These are phyloP conservation scores for Sporothrix humicola DNA, from an alignment of 2,329 filamentous ascomycete species.

Conservation along the genomic window DNA sequence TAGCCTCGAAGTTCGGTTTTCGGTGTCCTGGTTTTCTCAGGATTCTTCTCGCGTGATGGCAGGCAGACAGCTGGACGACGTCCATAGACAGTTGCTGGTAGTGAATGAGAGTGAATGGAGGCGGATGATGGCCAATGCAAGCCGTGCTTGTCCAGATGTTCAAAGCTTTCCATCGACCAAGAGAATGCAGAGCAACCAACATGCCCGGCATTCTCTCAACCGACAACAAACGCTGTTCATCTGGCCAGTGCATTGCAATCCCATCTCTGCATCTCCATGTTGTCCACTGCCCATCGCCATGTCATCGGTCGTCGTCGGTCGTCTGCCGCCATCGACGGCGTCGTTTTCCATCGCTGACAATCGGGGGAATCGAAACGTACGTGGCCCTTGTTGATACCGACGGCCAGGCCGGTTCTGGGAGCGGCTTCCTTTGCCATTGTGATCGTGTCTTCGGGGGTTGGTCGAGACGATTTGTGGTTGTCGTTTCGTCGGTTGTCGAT, in stretches of 20 bases:
- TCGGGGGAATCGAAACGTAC: constrained; percentile 34
- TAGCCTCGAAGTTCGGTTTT: background rate
- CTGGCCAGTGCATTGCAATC: too few relatives aligned
- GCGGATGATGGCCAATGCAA: background rate
- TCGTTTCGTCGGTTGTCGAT: constrained; percentile 39
- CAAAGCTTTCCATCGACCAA: background rate
- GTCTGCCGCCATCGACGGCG: constrained; percentile 1
- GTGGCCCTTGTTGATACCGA: constrained; percentile 62
- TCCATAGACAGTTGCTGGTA: background rate
- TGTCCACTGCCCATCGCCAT: background rate
- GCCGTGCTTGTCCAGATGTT: background rate
- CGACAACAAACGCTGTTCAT: background rate
- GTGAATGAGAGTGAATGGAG: background rate
- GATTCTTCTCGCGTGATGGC: background rate
- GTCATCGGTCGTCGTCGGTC: constrained; percentile 15
- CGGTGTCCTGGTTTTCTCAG: background rate
- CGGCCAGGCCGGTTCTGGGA: constrained; percentile 63
- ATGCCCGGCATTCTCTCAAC: background rate
- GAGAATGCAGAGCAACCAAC: background rate
- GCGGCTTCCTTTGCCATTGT: constrained; percentile 66
- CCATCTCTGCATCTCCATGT: too few relatives aligned
- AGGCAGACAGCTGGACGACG: background rate
- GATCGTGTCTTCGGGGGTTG: constrained; percentile 41
- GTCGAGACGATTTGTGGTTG: constrained; percentile 33
- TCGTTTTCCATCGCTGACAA: background rate